Percentiles rank a stretch among this genome's conserved stretches.
phyloP scores from a whole-genome alignment of 2,329 filamentous ascomycete genomes.

The Moelleriella libera region DNA sequence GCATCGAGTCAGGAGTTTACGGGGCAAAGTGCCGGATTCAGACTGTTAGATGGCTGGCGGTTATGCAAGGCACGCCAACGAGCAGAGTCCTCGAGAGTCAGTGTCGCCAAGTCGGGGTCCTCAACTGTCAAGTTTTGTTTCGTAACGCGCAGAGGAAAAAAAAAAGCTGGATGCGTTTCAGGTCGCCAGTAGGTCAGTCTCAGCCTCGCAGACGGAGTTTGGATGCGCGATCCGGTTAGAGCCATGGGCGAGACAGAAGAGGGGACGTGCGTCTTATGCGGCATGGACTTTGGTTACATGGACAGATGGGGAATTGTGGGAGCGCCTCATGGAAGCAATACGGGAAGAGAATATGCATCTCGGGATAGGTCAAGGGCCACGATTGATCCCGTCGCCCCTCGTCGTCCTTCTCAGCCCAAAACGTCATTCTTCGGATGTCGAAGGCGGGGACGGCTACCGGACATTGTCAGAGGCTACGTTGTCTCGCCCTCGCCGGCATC shows the following conservation, averaged over 20 bases:
- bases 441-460: no score
- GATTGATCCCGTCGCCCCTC: no score
- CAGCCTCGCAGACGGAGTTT: constrained; percentile 5
- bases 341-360: background rate
- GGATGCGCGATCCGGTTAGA: background rate
- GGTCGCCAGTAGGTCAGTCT: constrained; percentile 5
- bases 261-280: background rate
- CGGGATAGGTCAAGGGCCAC: no score
- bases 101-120: background rate
- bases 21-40: no score
- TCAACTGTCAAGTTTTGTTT: background rate
- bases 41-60: no score
- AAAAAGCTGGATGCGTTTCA: constrained; percentile 7
- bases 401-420: no score
- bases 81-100: background rate
- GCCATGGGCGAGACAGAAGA: background rate
- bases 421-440: no score
- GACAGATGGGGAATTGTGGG: no score
- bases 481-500: no score
- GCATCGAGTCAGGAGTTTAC: no score
- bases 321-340: background rate
- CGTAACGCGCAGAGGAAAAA: constrained; percentile 4
- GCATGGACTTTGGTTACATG: background rate
- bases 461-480: no score
- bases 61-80: constrained; percentile 12